Evolutionary conservation across 1,284 basidiomycete species (phyloP).

Genomic region (Trichosporon sp.): DNA sequence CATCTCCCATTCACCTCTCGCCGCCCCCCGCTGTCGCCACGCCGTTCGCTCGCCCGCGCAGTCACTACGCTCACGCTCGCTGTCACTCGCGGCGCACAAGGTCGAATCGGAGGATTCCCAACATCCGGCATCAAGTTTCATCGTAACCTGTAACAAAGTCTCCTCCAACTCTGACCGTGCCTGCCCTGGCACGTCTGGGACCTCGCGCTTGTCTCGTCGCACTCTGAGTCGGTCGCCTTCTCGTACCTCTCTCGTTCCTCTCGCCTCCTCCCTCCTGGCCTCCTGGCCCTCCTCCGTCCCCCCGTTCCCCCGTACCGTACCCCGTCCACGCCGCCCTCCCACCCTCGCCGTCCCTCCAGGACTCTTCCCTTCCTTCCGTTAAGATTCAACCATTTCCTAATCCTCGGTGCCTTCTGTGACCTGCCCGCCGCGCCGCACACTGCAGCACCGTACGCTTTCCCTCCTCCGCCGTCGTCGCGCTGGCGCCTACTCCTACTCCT

Average conservation of each 20-base stretch:
- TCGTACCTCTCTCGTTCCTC: not conserved
- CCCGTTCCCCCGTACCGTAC: not conserved
- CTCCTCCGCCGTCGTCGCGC: not conserved
- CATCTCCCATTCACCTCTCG: not conserved
- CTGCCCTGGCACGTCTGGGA: not conserved
- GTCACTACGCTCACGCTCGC: not conserved
- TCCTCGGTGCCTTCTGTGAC: not conserved
- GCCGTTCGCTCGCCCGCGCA: not conserved
- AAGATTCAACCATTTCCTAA: not conserved
- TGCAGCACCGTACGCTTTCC: not conserved
- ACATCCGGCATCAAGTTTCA: not conserved
- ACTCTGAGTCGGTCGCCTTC: not conserved
- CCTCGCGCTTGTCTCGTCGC: not conserved
- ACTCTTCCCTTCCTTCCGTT: not conserved
- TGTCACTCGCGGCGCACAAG: not conserved
- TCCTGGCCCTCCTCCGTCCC: not conserved
- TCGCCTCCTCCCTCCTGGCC: not conserved
- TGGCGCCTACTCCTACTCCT: not conserved
- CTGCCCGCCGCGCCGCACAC: not conserved
- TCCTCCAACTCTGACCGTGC: slow-evolving; percentile 1
- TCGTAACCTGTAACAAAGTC: slow-evolving; percentile 4
- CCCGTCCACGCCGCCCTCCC: not conserved
- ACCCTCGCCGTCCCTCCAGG: not conserved
- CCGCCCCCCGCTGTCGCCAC: not conserved
- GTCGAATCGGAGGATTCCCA: not conserved